phyloP scores from a whole-genome alignment of 257 asterid species.

The Galeopsis tetrahit region DNA sequence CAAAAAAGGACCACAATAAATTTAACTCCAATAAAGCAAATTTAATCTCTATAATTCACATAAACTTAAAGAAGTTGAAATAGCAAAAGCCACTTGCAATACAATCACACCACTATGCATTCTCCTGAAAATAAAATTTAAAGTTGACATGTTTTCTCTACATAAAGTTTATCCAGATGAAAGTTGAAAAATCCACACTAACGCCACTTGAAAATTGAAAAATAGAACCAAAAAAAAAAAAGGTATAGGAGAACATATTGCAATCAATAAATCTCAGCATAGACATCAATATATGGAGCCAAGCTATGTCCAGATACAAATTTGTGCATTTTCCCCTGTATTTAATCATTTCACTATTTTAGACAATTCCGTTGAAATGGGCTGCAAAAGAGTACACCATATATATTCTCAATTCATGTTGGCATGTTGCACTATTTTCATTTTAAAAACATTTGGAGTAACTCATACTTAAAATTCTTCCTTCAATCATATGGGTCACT shows the following conservation, averaged over 20 bases:
- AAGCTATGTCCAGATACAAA: slow-evolving; percentile 6
- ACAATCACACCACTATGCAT: not conserved
- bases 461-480: not conserved
- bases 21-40: not conserved
- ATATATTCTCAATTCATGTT: not conserved
- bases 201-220: not conserved
- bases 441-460: not conserved
- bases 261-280: not conserved
- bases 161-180: not conserved
- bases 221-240: not conserved
- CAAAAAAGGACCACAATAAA: not conserved
- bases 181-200: not conserved
- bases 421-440: not conserved
- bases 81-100: not conserved
- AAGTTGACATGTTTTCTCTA: not conserved
- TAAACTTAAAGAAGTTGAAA: not conserved
- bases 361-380: not conserved
- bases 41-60: not conserved
- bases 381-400: not conserved
- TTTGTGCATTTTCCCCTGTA: not conserved
- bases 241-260: not conserved
- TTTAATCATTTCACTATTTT: not conserved
- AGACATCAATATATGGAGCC: not conserved
- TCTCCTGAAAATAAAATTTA: not conserved
- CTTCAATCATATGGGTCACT: slow-evolving; percentile 3